These are phyloP conservation scores for Petrea volubilis DNA, from an alignment of 257 asterid genomes.

Conservation along the genomic window DNA sequence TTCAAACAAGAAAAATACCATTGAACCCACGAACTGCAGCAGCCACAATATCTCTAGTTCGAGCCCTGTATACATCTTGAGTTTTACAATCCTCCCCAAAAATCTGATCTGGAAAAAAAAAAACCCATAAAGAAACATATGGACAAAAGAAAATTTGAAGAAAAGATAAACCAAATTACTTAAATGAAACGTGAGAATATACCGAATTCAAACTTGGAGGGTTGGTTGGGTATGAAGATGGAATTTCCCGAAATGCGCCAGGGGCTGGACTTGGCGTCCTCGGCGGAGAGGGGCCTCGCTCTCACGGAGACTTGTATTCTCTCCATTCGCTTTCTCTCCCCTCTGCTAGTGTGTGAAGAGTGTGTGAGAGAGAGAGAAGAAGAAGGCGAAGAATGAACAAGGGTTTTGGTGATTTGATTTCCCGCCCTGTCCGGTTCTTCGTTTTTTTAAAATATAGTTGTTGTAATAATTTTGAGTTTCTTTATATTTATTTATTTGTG, in stretches of 20 bases:
- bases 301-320: conserved; percentile 86
- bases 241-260: conserved; percentile 77
- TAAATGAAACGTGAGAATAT: not conserved
- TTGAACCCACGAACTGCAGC: conserved; percentile 88
- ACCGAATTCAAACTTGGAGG: conserved; percentile 86
- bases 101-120: conserved; percentile 47
- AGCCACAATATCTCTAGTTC: conserved; percentile 69
- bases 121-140: not conserved
- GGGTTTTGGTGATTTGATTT: conserved; percentile 28
- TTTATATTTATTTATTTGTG: no score
- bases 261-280: conserved; percentile 72
- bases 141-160: no score
- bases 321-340: conserved; percentile 48
- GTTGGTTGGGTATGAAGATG: conserved; percentile 61
- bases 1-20: conserved; percentile 42
- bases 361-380: not conserved
- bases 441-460: not conserved
- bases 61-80: conserved; percentile 63
- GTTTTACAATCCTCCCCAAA: conserved; percentile 73
- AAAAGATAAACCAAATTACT: not conserved
- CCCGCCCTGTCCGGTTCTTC: conserved; percentile 27
- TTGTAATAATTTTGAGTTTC: not conserved
- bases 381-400: not conserved
- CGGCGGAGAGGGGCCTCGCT: conserved; percentile 75
- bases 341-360: not conserved